These are phyloP conservation scores for Acer saccharum DNA, from an alignment of 345 rosid species.

Conservation along the genomic window DNA sequence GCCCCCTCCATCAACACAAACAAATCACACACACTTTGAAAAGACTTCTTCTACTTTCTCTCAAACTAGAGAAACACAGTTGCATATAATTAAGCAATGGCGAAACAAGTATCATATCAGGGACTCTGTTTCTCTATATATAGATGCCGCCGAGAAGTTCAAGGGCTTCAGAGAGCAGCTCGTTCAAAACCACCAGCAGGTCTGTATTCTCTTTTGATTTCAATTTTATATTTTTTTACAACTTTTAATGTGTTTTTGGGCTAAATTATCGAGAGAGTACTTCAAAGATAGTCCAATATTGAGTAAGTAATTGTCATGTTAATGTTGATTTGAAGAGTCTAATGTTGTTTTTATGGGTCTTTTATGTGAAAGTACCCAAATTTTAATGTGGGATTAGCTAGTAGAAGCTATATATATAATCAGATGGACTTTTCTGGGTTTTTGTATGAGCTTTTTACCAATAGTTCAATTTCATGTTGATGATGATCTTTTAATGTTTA, in stretches of 20 bases:
- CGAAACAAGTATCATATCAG: too few species aligned
- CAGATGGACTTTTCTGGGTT: neutral
- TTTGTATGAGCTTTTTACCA: too few species aligned
- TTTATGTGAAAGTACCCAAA: too few species aligned
- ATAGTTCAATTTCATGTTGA: neutral
- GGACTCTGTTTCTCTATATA: too few species aligned
- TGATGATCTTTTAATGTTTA: neutral
- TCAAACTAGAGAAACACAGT: too few species aligned
- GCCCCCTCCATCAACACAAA: too few species aligned
- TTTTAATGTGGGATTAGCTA: neutral
- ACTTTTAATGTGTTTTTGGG: neutral
- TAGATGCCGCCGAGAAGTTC: too few species aligned
- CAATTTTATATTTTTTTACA: neutral
- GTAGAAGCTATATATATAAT: neutral
- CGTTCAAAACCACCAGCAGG: too few species aligned
- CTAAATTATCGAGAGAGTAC: slow-evolving; percentile 15
- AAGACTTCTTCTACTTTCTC: too few species aligned
- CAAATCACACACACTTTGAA: too few species aligned
- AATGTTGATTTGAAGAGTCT: slow-evolving; percentile 7
- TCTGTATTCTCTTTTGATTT: neutral
- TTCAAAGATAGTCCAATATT: neutral
- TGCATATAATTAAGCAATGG: too few species aligned
- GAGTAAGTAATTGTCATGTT: neutral
- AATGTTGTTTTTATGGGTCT: neutral
- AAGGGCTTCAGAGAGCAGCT: too few species aligned